Base-by-base conservation (phyloP, 2,329 filamentous ascomycete genomes). In the Diaporthe capsici region DNA sequence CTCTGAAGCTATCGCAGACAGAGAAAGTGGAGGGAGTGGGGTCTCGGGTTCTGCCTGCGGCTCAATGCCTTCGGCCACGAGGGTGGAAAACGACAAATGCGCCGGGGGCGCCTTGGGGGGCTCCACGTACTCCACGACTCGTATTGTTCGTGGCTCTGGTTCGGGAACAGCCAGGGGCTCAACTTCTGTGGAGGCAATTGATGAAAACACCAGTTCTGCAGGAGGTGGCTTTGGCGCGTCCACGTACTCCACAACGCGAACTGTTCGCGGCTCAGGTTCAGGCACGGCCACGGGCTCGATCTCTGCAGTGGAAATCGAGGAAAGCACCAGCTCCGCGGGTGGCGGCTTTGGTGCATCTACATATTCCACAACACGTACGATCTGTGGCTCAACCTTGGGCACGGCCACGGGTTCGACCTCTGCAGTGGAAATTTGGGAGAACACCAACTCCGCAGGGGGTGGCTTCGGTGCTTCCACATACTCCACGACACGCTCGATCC, bases 61-160 rank as follows among this genome's bases (percentile, higher is more conserved):
- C 72, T 85, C 82, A 53, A 88, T 80, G 47, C 86, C 79, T 76
- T 86, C 83, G 13, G 79, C 75, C 4, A 76, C 74, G 58, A 85
- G 82, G 60, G 76, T 72, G 39, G 81, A 85, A 53, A 85, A 80
- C 13, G 80, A 81, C 61, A 87, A 78, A 28, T 73, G 49, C 13
- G 76, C 67, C 2, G 78, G 78, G 2, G 79, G 75, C 47, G 78
- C 74, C 20, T 37, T 61, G 7, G 73, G 74, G 9, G 77, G 42
- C 22, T 76, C 73, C 49, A 77, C 77, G 13, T 79, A 78, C 37
- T 79, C 57, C 44, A 77, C 72, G 49, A 78, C 60, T n/a, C 77
- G 75, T 8, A 79, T 49, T 22, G 77, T 72, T 34, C 72, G 49
- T 8, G 73, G 57, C 75, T 25, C 79, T 70, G 22, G 79, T 76